phyloP scores from a whole-genome alignment of 2,329 filamentous ascomycete genomes.

The Colletotrichum tamarilloi region DNA sequence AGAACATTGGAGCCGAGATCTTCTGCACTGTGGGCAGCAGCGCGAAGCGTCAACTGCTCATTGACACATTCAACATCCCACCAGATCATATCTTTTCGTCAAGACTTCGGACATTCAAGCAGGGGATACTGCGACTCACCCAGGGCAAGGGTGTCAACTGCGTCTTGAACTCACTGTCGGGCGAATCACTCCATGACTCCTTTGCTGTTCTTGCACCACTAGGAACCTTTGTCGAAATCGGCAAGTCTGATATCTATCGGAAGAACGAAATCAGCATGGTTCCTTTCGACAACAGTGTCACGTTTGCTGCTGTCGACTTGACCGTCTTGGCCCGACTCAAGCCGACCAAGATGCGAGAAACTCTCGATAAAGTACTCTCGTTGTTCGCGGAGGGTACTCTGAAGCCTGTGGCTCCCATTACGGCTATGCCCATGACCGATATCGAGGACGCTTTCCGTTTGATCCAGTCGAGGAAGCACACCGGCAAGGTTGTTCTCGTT shows the following conservation, averaged over 20 bases:
- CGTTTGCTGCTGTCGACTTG: constrained; percentile 58
- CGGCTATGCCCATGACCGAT: constrained; percentile 46
- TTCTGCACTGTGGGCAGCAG: constrained; percentile 44
- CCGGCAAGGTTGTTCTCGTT: constrained; percentile 51
- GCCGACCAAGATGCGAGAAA: constrained; percentile 33
- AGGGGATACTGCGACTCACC: constrained; percentile 43
- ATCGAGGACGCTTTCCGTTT: constrained; percentile 43
- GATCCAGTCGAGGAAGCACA: constrained; percentile 43
- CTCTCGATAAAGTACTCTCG: constrained; percentile 35
- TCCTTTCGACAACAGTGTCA: constrained; percentile 56
- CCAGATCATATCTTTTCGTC: constrained; percentile 40
- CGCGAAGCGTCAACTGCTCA: constrained; percentile 44
- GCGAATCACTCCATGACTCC: constrained; percentile 53
- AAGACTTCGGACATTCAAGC: constrained; percentile 42
- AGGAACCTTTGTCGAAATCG: constrained; percentile 59
- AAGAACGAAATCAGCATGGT: constrained; percentile 58
- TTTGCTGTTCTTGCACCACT: constrained; percentile 56
- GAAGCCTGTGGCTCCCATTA: constrained; percentile 47
- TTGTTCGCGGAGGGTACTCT: constrained; percentile 37
- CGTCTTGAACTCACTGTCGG: constrained; percentile 53
- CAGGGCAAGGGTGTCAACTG: constrained; percentile 46
- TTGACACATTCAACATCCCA: constrained; percentile 40
- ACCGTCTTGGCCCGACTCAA: constrained; percentile 28
- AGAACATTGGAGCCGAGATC: constrained; percentile 45
- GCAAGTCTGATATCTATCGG: constrained; percentile 49